Percentiles rank a stretch among this genome's conserved stretches.
These are phyloP conservation scores for Cinnamomum chago DNA, from an alignment of 164 flowering plant genomes.

Conservation along the genomic window DNA sequence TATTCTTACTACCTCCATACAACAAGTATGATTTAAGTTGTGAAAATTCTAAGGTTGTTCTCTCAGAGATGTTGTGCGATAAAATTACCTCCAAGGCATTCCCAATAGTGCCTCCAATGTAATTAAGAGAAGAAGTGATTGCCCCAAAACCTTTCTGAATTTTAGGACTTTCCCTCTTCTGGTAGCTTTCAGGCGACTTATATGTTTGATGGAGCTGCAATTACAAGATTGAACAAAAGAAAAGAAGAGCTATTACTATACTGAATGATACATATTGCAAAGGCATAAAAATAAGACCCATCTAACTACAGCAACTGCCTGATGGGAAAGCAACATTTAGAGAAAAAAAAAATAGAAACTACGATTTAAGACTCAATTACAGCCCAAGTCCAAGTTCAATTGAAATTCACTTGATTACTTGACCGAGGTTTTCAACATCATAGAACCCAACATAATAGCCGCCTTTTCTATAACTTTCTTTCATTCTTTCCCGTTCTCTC, in stretches of 20 bases:
- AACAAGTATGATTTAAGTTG: no score
- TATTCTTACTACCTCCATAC: no score
- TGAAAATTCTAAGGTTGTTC: no score
- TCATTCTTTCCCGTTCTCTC: no score
- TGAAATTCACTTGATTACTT: neutral
- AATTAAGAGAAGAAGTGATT: conserved; percentile 70
- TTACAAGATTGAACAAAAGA: neutral
- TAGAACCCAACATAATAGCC: neutral
- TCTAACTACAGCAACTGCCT: no score
- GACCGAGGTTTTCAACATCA: neutral
- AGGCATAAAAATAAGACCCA: no score
- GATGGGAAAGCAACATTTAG: no score
- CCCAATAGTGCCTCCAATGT: conserved; percentile 73
- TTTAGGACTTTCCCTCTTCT: conserved; percentile 53
- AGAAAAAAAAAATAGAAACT: neutral
- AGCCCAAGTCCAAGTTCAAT: neutral
- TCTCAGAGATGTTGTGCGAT: neutral
- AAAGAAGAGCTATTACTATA: neutral
- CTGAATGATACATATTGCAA: no score
- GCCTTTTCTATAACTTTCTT: no score
- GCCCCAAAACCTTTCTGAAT: conserved; percentile 64
- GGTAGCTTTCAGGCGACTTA: conserved; percentile 34
- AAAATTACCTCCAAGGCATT: conserved; percentile 75
- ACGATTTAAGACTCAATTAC: neutral
- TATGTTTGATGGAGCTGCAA: conserved; percentile 40